Evolutionary conservation across 1,284 basidiomycete species (phyloP).

Genomic region (Spongispora temasekensis): DNA sequence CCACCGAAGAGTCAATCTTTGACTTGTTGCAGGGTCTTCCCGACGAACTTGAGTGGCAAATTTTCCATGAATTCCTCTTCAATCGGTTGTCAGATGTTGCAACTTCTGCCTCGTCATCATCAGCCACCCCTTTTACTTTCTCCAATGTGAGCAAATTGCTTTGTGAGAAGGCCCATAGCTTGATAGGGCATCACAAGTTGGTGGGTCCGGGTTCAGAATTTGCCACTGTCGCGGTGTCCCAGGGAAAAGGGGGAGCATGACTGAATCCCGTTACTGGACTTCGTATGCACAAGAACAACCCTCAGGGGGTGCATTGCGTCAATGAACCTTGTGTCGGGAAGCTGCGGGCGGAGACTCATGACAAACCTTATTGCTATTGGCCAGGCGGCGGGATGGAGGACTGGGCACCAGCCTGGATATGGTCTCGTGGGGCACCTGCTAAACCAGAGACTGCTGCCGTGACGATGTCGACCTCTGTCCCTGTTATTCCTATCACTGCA

Average conservation of each 20-base stretch:
- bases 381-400: background rate
- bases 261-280: background rate
- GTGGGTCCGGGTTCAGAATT: background rate
- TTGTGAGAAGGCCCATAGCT: background rate
- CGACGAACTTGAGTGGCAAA: background rate
- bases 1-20: background rate
- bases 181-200: background rate
- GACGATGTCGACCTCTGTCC: no score
- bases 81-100: background rate
- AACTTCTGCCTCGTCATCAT: background rate
- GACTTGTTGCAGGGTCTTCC: slow-evolving; percentile 6
- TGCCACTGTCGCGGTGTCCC: background rate
- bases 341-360: background rate
- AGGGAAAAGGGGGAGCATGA: background rate
- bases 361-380: background rate
- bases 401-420: background rate
- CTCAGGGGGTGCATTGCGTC: background rate
- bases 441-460: no score
- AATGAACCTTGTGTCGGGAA: background rate
- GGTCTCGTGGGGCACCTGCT: no score
- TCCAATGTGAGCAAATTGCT: background rate
- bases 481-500: no score
- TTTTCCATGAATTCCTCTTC: background rate
- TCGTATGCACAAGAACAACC: background rate
- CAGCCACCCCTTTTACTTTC: background rate